Percentiles rank a stretch among this genome's conserved stretches.
phyloP scores from a whole-genome alignment of 441 rosid species.

The Flueggea neowawraea region DNA sequence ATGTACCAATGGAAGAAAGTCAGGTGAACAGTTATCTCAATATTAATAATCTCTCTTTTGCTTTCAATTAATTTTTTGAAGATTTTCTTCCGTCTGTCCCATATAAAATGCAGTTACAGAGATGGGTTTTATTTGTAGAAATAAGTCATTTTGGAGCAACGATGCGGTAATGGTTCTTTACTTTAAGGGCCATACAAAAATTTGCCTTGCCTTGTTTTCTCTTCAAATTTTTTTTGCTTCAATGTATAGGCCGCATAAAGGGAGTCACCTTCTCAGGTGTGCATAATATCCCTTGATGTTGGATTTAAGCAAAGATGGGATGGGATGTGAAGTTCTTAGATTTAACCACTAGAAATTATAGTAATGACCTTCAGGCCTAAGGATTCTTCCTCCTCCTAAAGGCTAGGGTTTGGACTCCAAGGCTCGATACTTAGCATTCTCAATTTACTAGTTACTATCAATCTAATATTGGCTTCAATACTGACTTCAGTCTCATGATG shows the following conservation, averaged over 20 bases:
- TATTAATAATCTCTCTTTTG: neutral
- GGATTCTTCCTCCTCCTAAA: too few relatives aligned
- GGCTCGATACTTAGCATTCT: neutral
- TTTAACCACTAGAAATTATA: too few relatives aligned
- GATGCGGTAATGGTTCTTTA: neutral
- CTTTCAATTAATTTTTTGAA: neutral
- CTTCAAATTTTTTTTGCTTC: too few relatives aligned
- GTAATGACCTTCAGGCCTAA: too few relatives aligned
- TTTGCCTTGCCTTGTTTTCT: too few relatives aligned
- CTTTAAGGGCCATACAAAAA: neutral
- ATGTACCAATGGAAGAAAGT: constrained; percentile 64
- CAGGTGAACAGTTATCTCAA: constrained; percentile 41
- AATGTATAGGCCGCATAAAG: too few relatives aligned
- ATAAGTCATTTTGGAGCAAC: neutral
- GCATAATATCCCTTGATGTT: too few relatives aligned
- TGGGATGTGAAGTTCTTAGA: too few relatives aligned
- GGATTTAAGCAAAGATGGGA: too few relatives aligned
- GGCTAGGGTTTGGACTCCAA: too few relatives aligned
- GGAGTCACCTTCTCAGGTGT: too few relatives aligned
- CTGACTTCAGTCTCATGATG: constrained; percentile 49
- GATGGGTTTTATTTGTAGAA: constrained; percentile 3
- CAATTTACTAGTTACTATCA: constrained; percentile 2
- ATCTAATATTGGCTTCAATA: neutral
- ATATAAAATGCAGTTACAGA: neutral
- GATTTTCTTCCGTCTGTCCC: neutral